Evolutionary conservation across 139 green algal genomes (phyloP), one percentile per base, ranked within the genome.

Genomic region (Tetradesmus obliquus): DNA sequence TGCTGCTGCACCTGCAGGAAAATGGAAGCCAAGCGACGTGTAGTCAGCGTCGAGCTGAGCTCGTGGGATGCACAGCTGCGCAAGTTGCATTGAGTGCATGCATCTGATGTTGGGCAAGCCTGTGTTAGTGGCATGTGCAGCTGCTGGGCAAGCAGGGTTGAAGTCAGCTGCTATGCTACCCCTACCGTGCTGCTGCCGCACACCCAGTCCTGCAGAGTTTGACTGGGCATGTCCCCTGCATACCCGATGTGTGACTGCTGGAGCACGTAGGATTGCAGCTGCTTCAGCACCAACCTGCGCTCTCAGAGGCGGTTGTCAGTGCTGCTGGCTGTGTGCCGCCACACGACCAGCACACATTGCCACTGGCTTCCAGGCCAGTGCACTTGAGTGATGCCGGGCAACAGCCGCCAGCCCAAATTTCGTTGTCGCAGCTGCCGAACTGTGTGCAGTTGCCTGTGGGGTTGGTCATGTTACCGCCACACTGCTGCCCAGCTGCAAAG

Each of bases 401-500:
- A 72, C 90, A 92, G 2, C 69, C 72, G 51, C 84, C 90, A 12
- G 55, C 71, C 90, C 90, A 92, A 2, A 24, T 2, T 24, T 22
- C 55, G 84, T 90, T 90, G 7, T 13, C 69, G 84, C 90, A 84
- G 82, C 88, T 87, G 93, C 62, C 55, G 84, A 94, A 86, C 22
- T 54, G 13, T 17, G 55, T 66, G 90, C 90, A 92, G 55, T 45
- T 80, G n/a, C 15, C 7, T 1, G 20, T 2, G 24, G 69, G 17
- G 85, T 81, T 90, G 24, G 83, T 92, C 84, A 85, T 51, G 84
- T 92, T 92, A 72, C 90, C 90, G 57, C 90, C 90, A 82, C 90
- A 92, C 55, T 92, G 90, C 82, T 86, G 71, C 5, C 55, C 71
- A 17, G 24, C 55, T 55, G 71, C 82, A 55, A 92, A 80, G 32